Conservation (phyloP, 2,329 filamentous ascomycete species). For the Colletotrichum shisoi region DNA sequence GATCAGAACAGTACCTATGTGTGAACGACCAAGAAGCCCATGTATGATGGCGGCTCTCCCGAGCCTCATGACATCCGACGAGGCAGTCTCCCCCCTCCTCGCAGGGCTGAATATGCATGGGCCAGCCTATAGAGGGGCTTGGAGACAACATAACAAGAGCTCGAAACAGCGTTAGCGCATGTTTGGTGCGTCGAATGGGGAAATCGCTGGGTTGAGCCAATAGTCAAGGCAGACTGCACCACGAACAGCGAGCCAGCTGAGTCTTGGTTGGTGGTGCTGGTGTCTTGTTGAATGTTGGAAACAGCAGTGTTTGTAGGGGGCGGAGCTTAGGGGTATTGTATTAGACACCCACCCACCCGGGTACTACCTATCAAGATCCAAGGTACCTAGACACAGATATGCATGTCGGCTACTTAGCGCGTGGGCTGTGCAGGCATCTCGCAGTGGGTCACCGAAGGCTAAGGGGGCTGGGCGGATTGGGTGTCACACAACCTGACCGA, state of each 20-base stretch:
- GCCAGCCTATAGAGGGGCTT: conserved; percentile 9
- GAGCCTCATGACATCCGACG: conserved; percentile 25
- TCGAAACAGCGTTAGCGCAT: conserved; percentile 16
- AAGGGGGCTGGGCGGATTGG: not conserved
- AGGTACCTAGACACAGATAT: too few relatives aligned
- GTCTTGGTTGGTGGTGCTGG: not conserved
- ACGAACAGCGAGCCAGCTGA: conserved; percentile 22
- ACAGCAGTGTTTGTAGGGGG: not conserved
- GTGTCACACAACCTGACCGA: conserved; percentile 1
- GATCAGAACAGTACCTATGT: conserved; percentile 1
- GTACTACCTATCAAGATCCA: too few relatives aligned
- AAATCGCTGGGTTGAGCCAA: conserved; percentile 17
- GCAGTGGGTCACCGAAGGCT: conserved; percentile 4
- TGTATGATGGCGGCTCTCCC: conserved; percentile 4
- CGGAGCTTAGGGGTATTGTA: not conserved
- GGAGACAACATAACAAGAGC: conserved; percentile 1
- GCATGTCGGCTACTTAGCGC: conserved; percentile 19
- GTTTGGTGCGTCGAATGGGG: not conserved
- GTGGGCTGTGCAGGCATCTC: conserved; percentile 9
- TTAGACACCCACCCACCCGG: too few relatives aligned
- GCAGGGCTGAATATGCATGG: conserved; percentile 26
- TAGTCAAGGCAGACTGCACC: conserved; percentile 31
- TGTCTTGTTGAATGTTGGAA: conserved; percentile 1
- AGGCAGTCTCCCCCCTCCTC: conserved; percentile 25
- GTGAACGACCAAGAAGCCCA: conserved; percentile 2